These are phyloP conservation scores for Magnolia kwangsiensis DNA, from an alignment of 164 flowering plant species.

Conservation along the genomic window DNA sequence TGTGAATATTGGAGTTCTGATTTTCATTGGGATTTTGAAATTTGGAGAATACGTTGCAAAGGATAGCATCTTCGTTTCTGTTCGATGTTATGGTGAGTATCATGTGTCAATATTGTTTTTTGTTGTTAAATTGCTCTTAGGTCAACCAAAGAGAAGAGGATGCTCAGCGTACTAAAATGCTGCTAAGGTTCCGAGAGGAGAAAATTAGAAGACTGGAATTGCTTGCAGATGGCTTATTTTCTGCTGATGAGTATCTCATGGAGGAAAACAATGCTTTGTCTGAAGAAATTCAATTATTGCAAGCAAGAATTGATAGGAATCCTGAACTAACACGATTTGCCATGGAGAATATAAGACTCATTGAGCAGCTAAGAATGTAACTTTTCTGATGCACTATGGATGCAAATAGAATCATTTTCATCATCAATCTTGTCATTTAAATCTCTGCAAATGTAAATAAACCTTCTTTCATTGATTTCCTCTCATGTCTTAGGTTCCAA, in stretches of 20 bases:
- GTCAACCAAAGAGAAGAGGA: slow-evolving; percentile 61
- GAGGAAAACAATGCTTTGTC: slow-evolving; percentile 60
- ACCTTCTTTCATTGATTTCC: slow-evolving; percentile 2
- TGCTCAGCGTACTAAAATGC: slow-evolving; percentile 44
- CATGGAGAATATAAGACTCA: slow-evolving; percentile 57
- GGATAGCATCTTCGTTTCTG: slow-evolving; percentile 2
- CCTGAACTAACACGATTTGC: slow-evolving; percentile 62
- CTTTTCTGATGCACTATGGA: neutral
- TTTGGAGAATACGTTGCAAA: neutral
- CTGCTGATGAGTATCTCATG: slow-evolving; percentile 53
- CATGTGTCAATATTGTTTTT: neutral
- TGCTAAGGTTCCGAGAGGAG: slow-evolving; percentile 52
- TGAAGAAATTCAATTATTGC: slow-evolving; percentile 62
- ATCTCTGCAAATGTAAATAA: neutral
- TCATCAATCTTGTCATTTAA: neutral
- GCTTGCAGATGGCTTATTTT: slow-evolving; percentile 36
- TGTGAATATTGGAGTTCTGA: neutral
- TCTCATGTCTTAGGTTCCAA: slow-evolving; percentile 40
- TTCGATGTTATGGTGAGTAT: neutral
- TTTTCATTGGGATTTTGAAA: slow-evolving; percentile 2
- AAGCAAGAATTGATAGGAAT: slow-evolving; percentile 46
- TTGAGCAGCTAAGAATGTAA: slow-evolving; percentile 62
- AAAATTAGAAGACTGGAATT: slow-evolving; percentile 52
- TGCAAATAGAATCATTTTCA: slow-evolving; percentile 2
- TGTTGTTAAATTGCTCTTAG: slow-evolving; percentile 30